A percentile compares a stretch with the other conserved stretches of the same genome.
Conservation (phyloP, 257 asterid genomes). For the Solanum acaule region DNA sequence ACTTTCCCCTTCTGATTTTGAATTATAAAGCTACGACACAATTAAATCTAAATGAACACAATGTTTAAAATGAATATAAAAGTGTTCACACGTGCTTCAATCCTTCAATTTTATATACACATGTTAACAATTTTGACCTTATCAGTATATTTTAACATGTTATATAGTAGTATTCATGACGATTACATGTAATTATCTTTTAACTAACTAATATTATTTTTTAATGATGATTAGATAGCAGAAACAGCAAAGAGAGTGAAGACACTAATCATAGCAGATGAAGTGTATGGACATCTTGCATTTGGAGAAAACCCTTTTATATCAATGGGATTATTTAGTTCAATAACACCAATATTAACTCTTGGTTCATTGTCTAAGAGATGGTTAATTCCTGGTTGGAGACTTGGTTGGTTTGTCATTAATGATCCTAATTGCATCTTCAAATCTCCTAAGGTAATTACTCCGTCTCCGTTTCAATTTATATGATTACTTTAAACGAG, state of each 20-base stretch:
- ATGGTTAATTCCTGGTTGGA: constrained; percentile 95
- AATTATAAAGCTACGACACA: background rate
- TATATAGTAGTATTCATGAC: background rate
- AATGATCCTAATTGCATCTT: constrained; percentile 51
- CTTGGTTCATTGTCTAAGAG: constrained; percentile 85
- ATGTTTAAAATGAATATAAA: no score
- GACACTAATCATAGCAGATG: constrained; percentile 60
- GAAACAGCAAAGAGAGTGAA: constrained; percentile 63
- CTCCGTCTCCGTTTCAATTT: accelerated
- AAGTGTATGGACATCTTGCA: constrained; percentile 78
- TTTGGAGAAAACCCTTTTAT: constrained; percentile 70
- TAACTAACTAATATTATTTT: background rate
- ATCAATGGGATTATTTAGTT: constrained; percentile 78
- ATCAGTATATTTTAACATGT: background rate
- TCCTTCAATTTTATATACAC: background rate
- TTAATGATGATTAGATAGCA: constrained; percentile 38
- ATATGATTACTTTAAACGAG: no score
- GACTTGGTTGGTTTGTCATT: constrained; percentile 81
- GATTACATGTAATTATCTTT: background rate
- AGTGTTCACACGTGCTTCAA: background rate
- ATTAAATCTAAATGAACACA: background rate
- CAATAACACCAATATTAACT: constrained; percentile 57
- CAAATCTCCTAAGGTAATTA: constrained; percentile 43
- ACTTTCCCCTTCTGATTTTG: background rate
- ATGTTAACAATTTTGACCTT: background rate